Evolutionary conservation across 345 rosid species (phyloP).

Genomic region (Garcia nutans): DNA sequence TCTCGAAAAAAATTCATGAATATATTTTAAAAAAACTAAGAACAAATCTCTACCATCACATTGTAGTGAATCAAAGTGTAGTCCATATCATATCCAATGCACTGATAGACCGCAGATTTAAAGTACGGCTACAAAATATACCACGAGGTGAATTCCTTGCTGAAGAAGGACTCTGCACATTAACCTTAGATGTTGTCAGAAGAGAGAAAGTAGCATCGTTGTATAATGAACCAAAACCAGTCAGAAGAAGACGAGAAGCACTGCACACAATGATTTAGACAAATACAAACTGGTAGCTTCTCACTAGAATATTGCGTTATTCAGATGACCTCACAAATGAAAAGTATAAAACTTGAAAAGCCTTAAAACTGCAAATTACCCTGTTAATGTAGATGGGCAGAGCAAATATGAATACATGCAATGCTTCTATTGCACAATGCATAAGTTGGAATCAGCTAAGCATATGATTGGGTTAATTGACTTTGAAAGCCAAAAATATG

Average conservation of each 20-base stretch:
- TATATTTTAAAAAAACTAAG: neutral
- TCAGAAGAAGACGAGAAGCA: neutral
- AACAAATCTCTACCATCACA: constrained; percentile 58
- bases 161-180: constrained; percentile 71
- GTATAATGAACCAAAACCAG: neutral
- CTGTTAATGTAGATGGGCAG: neutral
- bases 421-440: neutral
- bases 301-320: neutral
- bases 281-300: neutral
- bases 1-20: too few relatives aligned
- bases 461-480: neutral
- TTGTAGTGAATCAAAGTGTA: constrained; percentile 94
- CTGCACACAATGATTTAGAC: too few relatives aligned
- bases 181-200: constrained; percentile 20
- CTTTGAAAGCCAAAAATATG: neutral
- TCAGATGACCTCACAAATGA: neutral
- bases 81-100: constrained; percentile 99
- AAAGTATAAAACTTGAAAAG: neutral
- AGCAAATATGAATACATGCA: neutral
- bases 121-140: constrained; percentile 88
- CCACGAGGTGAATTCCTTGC: constrained; percentile 85
- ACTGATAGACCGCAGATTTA: constrained; percentile 92
- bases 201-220: neutral
- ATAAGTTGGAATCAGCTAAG: neutral
- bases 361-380: neutral